Conservation (phyloP, 1,139 yeast genomes). For the Saccharomyces hybrid region DNA sequence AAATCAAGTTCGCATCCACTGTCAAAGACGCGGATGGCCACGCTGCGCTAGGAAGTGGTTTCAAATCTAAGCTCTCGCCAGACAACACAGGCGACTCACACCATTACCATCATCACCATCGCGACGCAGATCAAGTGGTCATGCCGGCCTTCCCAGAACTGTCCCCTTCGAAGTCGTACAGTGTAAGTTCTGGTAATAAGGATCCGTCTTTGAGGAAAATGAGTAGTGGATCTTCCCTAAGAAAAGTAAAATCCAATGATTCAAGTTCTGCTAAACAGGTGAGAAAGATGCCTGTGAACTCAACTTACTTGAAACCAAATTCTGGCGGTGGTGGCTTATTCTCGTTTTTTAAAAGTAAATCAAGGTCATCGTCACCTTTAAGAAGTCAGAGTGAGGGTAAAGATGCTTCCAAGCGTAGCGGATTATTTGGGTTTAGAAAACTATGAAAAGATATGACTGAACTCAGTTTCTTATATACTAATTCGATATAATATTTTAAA, state of each 20-base stretch:
- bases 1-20: constrained; percentile 18
- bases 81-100: not conserved
- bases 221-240: constrained; percentile 2
- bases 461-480: not conserved
- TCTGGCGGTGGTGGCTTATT: constrained; percentile 4
- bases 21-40: constrained; percentile 15
- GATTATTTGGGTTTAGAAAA: constrained; percentile 3
- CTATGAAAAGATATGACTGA: not conserved
- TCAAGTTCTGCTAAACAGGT: constrained; percentile 4
- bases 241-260: constrained; percentile 15
- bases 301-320: not conserved
- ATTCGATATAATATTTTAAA: not conserved
- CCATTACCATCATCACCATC: not conserved
- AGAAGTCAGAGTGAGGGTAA: not conserved
- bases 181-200: constrained; percentile 5
- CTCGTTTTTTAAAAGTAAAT: constrained; percentile 2
- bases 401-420: not conserved
- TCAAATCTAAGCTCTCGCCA: not conserved
- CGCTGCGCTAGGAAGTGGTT: constrained; percentile 10
- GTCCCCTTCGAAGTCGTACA: not conserved
- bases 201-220: constrained; percentile 4
- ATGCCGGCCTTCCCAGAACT: not conserved
- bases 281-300: not conserved
- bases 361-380: not conserved
- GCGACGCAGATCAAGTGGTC: not conserved